Evolutionary conservation across 1,284 basidiomycete species (phyloP).

Genomic region (Trichosporon coremiiforme): DNA sequence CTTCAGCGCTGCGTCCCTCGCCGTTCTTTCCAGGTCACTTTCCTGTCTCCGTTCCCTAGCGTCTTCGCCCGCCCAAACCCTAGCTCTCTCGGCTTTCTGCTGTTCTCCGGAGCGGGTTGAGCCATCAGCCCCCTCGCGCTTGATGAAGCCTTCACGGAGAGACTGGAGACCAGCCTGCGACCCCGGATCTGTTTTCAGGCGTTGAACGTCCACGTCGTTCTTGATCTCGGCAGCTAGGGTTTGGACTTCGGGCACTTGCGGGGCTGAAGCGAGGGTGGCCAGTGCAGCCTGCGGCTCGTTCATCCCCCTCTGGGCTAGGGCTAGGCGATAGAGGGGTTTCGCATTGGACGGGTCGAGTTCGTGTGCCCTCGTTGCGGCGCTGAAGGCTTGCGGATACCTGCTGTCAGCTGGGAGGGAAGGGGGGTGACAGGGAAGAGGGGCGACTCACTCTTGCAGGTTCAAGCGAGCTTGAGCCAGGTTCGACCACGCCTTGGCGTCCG

Average conservation of each 20-base stretch:
- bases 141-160: background rate
- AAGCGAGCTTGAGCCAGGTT: slow-evolving; percentile 55
- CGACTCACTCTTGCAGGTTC: slow-evolving; percentile 55
- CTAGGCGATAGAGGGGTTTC: slow-evolving; percentile 53
- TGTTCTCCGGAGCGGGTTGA: background rate
- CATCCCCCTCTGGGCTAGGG: slow-evolving; percentile 37
- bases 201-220: background rate
- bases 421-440: too few species aligned
- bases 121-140: background rate
- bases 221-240: background rate
- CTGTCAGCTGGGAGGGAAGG: too few species aligned
- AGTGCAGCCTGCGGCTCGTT: background rate
- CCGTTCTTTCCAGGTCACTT: background rate
- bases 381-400: slow-evolving; percentile 49
- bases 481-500: slow-evolving; percentile 44
- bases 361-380: slow-evolving; percentile 45
- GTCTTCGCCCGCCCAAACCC: background rate
- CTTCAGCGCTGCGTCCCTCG: background rate
- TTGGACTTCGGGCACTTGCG: background rate
- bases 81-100: background rate
- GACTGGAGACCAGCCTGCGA: background rate
- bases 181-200: background rate
- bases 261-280: background rate
- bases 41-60: background rate
- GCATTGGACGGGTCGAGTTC: slow-evolving; percentile 36